Evolutionary conservation across 2,329 filamentous ascomycete species (phyloP).

Genomic region (Emericellopsis atlantica): DNA sequence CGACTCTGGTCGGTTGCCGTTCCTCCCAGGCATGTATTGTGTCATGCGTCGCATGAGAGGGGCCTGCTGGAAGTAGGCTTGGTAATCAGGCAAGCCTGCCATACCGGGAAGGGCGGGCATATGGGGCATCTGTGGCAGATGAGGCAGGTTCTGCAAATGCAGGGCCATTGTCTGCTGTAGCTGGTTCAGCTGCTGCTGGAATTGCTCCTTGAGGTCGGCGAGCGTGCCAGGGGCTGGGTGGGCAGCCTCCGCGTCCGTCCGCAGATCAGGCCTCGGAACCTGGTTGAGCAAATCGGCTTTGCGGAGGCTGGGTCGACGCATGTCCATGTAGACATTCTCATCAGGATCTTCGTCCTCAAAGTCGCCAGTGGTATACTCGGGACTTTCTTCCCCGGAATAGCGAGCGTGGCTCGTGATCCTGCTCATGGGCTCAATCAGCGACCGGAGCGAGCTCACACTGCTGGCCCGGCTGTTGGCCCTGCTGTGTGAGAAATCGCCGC

Average conservation of each 20-base stretch:
- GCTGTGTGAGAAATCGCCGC: constrained; percentile 46
- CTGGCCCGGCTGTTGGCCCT: constrained; percentile 50
- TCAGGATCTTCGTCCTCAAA: constrained; percentile 27
- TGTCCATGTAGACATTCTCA: constrained; percentile 20
- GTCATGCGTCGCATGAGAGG: constrained; percentile 62
- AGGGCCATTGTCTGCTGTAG: constrained; percentile 60
- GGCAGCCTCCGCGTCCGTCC: background rate
- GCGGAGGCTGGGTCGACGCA: constrained; percentile 18
- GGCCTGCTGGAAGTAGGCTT: constrained; percentile 45
- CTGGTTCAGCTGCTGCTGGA: constrained; percentile 62
- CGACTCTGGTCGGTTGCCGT: constrained; percentile 34
- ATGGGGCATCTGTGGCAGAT: constrained; percentile 52
- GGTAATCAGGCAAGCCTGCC: constrained; percentile 57
- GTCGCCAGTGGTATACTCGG: constrained; percentile 31
- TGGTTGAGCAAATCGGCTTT: constrained; percentile 20
- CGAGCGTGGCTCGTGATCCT: constrained; percentile 18
- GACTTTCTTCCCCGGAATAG: constrained; percentile 25
- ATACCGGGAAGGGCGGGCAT: constrained; percentile 42
- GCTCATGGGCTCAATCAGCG: constrained; percentile 48
- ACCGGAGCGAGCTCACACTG: constrained; percentile 55
- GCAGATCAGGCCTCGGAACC: constrained; percentile 7
- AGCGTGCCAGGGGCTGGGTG: constrained; percentile 43
- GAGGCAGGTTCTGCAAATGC: constrained; percentile 50
- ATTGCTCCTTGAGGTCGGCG: constrained; percentile 59
- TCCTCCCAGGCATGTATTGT: constrained; percentile 57